Base-by-base conservation (phyloP, 2,329 filamentous ascomycete genomes). In the Colletotrichum echinochloae region DNA sequence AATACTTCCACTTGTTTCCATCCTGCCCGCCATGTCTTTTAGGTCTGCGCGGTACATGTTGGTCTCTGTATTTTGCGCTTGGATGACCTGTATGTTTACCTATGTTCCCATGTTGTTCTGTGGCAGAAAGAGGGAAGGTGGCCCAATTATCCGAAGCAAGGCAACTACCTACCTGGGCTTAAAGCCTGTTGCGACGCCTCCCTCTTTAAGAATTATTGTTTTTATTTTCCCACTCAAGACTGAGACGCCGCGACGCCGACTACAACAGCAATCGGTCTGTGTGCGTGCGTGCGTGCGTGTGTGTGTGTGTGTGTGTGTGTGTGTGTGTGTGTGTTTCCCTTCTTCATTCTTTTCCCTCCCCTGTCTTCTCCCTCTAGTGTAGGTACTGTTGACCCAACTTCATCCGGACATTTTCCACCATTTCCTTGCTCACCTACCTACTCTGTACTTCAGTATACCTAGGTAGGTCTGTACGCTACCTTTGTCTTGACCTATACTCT, bases 261-360 rank as follows among this genome's bases (percentile, higher is more conserved):
- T 7, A 39, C 54, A 39, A 23, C 54, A 56, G 33, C 35, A 56
- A 37, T 26, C 39, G 54, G 54, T 56, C 54, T 56, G 54, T 56
- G 54, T 39, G 35, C 20, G 20, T 54, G 26, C 20, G 12, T 18
- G 44, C 26, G 1, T 18, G 44, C 8, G 23, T 37, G 35, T 37
- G 11, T 37, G 8, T 56, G 54, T 56, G 54, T 39, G 35, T 30
- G 20, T 54, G 26, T 30, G 12, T 18, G 44, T 48, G 1, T 18
- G 44, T 7, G 23, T 37, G 35, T 37, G 11, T 37, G 4, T 18
- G 12, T 20, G 26, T 51, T 14, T 4, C 6, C 26, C 26, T 28
- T 52, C 28, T 52, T 54, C 28, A 44, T 44, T 41, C 18, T 44
- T 44, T 44, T n/a, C 7, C 41, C 20, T 44, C 44, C 44, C 44